Conservation (phyloP, 164 flowering plant species). For the Kalanchoe fedtschenkoi region DNA sequence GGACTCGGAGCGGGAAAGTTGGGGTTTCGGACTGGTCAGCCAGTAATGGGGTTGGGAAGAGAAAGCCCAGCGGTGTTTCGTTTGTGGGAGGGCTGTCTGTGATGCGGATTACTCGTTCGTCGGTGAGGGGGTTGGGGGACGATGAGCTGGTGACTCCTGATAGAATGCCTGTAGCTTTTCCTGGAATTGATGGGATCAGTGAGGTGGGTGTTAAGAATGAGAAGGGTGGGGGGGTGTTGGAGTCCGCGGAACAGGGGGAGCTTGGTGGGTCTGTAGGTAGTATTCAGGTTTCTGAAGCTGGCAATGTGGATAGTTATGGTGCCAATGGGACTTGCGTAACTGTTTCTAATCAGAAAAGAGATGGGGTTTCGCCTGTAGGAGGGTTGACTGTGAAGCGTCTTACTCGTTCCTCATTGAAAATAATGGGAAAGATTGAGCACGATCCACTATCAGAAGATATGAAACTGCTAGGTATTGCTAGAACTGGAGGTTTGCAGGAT, state of each 20-base stretch:
- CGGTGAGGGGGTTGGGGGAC: constrained; percentile 9
- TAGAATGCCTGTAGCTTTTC: not conserved
- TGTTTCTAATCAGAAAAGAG: not conserved
- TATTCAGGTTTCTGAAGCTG: not conserved
- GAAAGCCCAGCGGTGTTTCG: not conserved
- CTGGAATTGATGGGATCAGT: not conserved
- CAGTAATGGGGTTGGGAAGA: constrained; percentile 7
- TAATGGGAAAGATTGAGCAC: not conserved
- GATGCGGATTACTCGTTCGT: constrained; percentile 22
- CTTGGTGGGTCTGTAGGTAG: not conserved
- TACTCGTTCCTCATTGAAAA: constrained; percentile 1
- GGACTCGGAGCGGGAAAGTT: constrained; percentile 10
- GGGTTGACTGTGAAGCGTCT: not conserved
- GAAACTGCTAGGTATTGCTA: not conserved
- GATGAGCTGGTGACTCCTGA: not conserved
- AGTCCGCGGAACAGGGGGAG: not conserved
- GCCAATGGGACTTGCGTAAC: not conserved
- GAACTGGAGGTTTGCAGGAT: not conserved
- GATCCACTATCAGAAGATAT: not conserved
- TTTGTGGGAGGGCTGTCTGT: not conserved
- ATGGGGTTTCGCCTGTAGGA: not conserved
- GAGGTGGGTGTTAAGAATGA: not conserved
- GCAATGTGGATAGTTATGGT: not conserved
- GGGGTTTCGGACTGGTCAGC: constrained; percentile 4
- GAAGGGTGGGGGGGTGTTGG: not conserved